Base-by-base conservation (phyloP, 163 green algal species). In the Smithsoniella earleae region DNA sequence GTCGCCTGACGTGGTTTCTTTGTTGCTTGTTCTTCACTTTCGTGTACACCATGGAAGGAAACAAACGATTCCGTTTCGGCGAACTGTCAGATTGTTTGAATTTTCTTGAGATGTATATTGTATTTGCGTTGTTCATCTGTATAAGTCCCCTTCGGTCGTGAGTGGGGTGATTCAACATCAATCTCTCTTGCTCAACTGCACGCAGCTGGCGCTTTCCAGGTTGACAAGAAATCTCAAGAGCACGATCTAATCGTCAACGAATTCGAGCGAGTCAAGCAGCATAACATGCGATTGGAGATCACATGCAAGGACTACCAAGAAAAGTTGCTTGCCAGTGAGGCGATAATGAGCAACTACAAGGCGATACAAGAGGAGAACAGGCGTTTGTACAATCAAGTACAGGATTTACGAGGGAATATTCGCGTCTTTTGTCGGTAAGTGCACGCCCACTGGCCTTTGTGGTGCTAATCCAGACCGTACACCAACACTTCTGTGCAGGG, bases 331-430 rank as follows among this genome's bases (percentile, higher is more conserved):
- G 58, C 58, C 0, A 43, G 27, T 40, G 58, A 69, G 58, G 31
- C 58, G 25, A 44, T 80, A 0, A 37, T 62, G 22, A 30, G 18
- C 64, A 74, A 74, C 2, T 74, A 74, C 30, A 74, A 74, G 66
- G 69, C 46, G 3, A 73, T 80, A 2, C 72, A 77, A 34, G 52
- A 77, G 30, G 76, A 86, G 64, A 84, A 83, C 62, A 43, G 45
- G 27, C 55, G 72, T 58, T 73, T 88, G 30, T 91, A 93, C 77
- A 92, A 92, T 79, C 77, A 83, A 54, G 82, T 95, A 45, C 87
- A 96, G 80, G 91, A 97, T 78, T 79, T 96, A 8, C 86, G 87
- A 36, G 91, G 91, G 65, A 88, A 83, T 77, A 95, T 96, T 80
- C 83, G 90, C 22, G 90, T 96, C 0, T 96, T 93, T 80, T 95